These are phyloP conservation scores for Narthecium ossifragum DNA, from an alignment of 106 monocot genomes.

Conservation along the genomic window DNA sequence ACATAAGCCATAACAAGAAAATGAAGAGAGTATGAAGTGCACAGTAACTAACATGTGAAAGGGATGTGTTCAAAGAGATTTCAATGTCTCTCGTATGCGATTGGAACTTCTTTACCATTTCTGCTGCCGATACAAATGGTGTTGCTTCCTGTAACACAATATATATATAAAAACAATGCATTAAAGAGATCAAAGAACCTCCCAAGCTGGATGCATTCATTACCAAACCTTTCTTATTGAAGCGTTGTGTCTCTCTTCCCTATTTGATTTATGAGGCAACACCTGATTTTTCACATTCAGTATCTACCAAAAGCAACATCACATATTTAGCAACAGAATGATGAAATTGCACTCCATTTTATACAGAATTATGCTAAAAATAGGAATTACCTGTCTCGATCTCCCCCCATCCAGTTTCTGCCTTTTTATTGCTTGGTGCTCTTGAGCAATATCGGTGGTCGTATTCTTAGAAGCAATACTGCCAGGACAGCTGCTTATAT, in stretches of 20 bases:
- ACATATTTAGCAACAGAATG: background rate
- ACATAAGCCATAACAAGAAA: background rate
- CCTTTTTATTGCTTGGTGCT: conserved; percentile 82
- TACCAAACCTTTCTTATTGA: conserved; percentile 25
- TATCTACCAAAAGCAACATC: conserved; percentile 35
- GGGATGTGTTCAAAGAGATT: conserved; percentile 30
- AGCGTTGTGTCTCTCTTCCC: conserved; percentile 9
- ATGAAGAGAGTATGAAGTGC: background rate
- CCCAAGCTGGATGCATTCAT: no score
- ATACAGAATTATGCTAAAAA: background rate
- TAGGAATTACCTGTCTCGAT: conserved; percentile 41
- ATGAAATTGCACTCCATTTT: background rate
- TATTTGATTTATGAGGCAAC: conserved; percentile 68
- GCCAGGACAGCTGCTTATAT: conserved; percentile 23
- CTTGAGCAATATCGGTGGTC: conserved; percentile 52
- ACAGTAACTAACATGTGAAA: conserved; percentile 35
- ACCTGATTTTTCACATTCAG: conserved; percentile 54
- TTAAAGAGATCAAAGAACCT: background rate
- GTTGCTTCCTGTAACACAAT: conserved; percentile 22
- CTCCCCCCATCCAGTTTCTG: conserved; percentile 75
- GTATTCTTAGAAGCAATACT: conserved; percentile 19
- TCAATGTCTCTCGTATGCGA: conserved; percentile 66
- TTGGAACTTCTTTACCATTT: conserved; percentile 71
- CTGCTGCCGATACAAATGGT: conserved; percentile 55
- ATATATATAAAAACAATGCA: background rate